Percentiles rank a stretch among this genome's conserved stretches.
Evolutionary conservation across 164 flowering plant genomes (phyloP).

Genomic region (Magnolia sinica): DNA sequence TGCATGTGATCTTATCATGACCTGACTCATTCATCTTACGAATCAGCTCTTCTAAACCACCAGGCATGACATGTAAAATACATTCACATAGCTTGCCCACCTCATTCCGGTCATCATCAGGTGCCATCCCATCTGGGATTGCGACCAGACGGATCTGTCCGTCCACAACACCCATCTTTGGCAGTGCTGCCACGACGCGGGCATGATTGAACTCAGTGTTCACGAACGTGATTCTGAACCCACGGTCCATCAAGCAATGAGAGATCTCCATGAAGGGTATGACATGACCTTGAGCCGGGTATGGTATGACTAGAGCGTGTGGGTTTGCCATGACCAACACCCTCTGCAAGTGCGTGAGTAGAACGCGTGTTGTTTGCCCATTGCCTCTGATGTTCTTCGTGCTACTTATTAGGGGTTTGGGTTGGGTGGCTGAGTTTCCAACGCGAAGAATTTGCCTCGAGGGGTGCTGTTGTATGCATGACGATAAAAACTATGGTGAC

Average conservation of each 20-base stretch:
- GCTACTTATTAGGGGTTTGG: neutral
- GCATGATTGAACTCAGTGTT: conserved; percentile 9
- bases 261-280: conserved; percentile 27
- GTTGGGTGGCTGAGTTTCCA: too few species aligned
- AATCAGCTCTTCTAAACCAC: conserved; percentile 14
- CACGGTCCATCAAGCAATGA: conserved; percentile 22
- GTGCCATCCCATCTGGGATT: conserved; percentile 17
- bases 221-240: conserved; percentile 21
- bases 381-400: neutral
- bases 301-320: conserved; percentile 25
- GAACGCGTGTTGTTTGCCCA: neutral
- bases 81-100: neutral
- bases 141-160: conserved; percentile 11
- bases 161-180: neutral
- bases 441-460: too few species aligned
- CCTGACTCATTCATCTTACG: conserved; percentile 5
- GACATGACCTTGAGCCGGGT: conserved; percentile 30
- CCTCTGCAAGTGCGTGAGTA: neutral
- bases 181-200: conserved; percentile 1
- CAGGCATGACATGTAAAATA: neutral
- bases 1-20: conserved; percentile 6
- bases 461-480: too few species aligned
- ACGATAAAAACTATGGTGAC: too few species aligned
- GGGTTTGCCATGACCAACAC: conserved; percentile 11
- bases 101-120: conserved; percentile 13